Percentiles rank a stretch among this genome's conserved stretches.
phyloP scores from a whole-genome alignment of 257 asterid species.

The Parsonsia alboflavescens region DNA sequence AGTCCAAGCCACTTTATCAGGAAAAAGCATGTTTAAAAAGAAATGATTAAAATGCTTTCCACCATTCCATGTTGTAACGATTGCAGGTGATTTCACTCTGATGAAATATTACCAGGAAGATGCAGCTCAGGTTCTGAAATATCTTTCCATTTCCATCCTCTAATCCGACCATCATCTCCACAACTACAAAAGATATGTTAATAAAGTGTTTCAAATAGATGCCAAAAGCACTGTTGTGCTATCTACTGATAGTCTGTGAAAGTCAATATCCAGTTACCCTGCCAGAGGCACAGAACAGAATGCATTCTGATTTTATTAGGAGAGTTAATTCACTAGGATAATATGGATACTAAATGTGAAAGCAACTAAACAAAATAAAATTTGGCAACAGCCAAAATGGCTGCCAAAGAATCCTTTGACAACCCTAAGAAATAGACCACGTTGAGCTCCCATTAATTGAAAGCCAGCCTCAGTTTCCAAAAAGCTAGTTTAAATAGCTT shows the following conservation, averaged over 20 bases:
- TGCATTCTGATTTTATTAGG: not conserved
- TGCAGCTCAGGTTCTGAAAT: constrained; percentile 35
- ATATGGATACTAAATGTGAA: not conserved
- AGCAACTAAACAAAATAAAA: not conserved
- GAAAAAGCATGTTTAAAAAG: no score
- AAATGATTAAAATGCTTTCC: not conserved
- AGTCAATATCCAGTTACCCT: not conserved
- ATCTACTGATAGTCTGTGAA: not conserved
- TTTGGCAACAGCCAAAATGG: not conserved
- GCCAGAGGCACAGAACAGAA: not conserved
- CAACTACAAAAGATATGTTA: constrained; percentile 49
- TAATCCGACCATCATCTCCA: constrained; percentile 92
- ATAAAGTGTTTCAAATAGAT: not conserved
- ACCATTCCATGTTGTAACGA: not conserved
- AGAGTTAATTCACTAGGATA: not conserved
- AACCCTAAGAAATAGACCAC: not conserved
- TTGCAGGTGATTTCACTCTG: not conserved
- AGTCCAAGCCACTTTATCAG: not conserved
- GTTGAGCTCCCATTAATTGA: not conserved
- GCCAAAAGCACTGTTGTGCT: not conserved
- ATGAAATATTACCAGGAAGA: constrained; percentile 38
- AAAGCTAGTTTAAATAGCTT: not conserved
- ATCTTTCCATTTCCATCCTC: constrained; percentile 90
- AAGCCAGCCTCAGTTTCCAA: not conserved
- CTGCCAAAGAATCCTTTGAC: not conserved